Evolutionary conservation across 106 monocot genomes (phyloP).

Genomic region (Agapanthus africanus): DNA sequence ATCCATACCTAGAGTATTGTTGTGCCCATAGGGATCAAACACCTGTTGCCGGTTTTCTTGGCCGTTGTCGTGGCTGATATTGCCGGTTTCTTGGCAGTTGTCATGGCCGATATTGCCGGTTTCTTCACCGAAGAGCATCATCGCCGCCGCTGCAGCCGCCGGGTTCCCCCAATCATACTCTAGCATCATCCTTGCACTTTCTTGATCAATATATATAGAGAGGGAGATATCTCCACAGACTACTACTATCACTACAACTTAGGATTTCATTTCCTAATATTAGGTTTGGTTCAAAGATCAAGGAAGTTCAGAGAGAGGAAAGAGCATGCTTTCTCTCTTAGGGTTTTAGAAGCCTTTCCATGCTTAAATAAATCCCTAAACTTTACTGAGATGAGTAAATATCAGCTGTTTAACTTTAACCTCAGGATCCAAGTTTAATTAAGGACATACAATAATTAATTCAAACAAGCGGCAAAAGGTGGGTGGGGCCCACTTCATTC

Average conservation of each 20-base stretch:
- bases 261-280: not conserved
- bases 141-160: constrained; percentile 24
- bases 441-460: no score
- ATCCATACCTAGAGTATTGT: constrained; percentile 2
- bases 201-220: not conserved
- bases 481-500: not conserved
- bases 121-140: constrained; percentile 22
- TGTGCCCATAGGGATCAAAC: constrained; percentile 1
- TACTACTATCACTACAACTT: no score
- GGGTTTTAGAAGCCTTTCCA: not conserved
- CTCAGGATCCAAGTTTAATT: no score
- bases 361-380: not conserved
- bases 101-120: not conserved
- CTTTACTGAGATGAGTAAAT: not conserved
- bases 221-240: not conserved
- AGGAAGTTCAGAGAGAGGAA: not conserved
- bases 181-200: constrained; percentile 1
- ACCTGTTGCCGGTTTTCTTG: not conserved
- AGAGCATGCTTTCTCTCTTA: not conserved
- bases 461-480: no score
- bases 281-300: not conserved
- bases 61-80: not conserved
- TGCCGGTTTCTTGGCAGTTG: not conserved
- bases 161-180: constrained; percentile 29
- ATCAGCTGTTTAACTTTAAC: no score